A percentile compares a stretch with the other conserved stretches of the same genome.
These are phyloP conservation scores for Candida rishiriensis DNA, from an alignment of 805 yeast genomes.

Conservation along the genomic window DNA sequence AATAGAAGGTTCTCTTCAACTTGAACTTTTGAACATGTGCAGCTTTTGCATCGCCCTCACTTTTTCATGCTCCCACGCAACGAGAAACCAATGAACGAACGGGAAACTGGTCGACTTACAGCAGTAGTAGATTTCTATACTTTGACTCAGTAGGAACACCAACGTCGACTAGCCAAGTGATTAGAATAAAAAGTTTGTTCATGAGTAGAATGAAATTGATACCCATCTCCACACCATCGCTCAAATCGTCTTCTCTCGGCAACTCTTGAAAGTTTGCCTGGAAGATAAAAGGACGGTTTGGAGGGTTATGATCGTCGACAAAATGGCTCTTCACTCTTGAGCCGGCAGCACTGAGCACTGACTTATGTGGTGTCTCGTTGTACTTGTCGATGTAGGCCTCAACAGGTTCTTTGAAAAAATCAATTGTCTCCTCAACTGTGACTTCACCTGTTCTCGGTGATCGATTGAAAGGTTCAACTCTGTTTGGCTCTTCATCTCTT, in stretches of 20 bases:
- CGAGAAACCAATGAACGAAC: no score
- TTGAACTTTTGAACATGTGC: no score
- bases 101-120: constrained; percentile 13
- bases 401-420: constrained; percentile 12
- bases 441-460: no score
- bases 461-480: no score
- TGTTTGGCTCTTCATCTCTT: no score
- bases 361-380: not conserved
- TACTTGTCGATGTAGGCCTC: constrained; percentile 1
- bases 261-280: not conserved
- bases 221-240: not conserved
- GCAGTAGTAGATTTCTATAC: constrained; percentile 17
- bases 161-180: constrained; percentile 16
- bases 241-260: not conserved
- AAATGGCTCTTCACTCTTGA: not conserved
- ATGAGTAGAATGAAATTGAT: constrained; percentile 13
- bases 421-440: constrained; percentile 10
- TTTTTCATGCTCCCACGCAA: no score
- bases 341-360: not conserved
- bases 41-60: no score
- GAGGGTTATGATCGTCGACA: not conserved
- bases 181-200: constrained; percentile 12
- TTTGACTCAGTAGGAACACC: constrained; percentile 20
- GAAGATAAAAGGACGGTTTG: no score
- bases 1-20: no score